These are phyloP conservation scores for Serendipita sp. DNA, from an alignment of 768 basidiomycete genomes.

Conservation along the genomic window DNA sequence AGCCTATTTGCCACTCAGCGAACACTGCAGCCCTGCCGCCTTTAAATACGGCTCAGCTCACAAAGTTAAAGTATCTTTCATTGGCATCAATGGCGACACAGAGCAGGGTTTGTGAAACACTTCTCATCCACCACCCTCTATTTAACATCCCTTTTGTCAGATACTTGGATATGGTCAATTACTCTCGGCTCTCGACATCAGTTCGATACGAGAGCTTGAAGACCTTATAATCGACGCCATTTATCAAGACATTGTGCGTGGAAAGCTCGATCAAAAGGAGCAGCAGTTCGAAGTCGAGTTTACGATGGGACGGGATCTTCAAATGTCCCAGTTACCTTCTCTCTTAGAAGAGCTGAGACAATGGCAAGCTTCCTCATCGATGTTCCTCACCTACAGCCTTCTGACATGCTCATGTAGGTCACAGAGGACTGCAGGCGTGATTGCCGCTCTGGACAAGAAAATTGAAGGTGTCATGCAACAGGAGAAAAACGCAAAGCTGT, in stretches of 20 bases:
- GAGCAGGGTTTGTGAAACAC: conserved; percentile 42
- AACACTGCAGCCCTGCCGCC: conserved; percentile 50
- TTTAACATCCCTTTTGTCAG: conserved; percentile 22
- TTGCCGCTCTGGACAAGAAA: neutral
- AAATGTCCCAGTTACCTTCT: conserved; percentile 47
- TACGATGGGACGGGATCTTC: conserved; percentile 84
- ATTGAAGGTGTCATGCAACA: neutral
- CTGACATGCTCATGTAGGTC: neutral
- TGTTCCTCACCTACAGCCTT: neutral
- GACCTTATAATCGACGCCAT: conserved; percentile 96
- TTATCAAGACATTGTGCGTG: conserved; percentile 77
- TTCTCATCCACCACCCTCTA: neutral
- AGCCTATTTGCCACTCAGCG: conserved; percentile 26
- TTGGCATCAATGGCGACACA: conserved; percentile 70
- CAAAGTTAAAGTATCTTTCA: conserved; percentile 85
- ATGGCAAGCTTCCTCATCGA: conserved; percentile 32
- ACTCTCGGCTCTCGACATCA: conserved; percentile 52
- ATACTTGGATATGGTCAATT: conserved; percentile 70
- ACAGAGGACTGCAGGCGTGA: neutral
- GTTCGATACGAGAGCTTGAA: conserved; percentile 75
- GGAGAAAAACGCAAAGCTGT: neutral
- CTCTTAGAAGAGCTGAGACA: conserved; percentile 46
- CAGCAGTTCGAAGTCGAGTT: conserved; percentile 83
- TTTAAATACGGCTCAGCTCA: conserved; percentile 54
- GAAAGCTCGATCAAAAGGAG: conserved; percentile 86